A percentile compares a stretch with the other conserved stretches of the same genome.
phyloP scores from a whole-genome alignment of 176 grass and related monocot species.

The Dendrocalamus sinicus region DNA sequence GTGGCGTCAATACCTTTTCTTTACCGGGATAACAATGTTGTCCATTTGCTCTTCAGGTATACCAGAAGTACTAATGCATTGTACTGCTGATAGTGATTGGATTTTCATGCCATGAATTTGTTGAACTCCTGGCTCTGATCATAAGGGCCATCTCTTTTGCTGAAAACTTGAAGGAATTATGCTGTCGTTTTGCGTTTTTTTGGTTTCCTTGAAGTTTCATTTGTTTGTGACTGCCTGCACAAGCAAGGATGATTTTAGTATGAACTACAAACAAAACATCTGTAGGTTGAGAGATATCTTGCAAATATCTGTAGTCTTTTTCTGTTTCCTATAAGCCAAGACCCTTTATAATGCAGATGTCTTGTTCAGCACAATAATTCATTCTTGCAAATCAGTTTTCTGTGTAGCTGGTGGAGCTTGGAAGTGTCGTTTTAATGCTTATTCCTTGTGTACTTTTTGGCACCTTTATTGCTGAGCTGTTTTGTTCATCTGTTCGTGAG shows the following conservation, averaged over 20 bases:
- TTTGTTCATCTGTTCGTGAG: neutral
- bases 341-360: slow-evolving; percentile 1
- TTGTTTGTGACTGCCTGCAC: slow-evolving; percentile 1
- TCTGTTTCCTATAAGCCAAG: neutral
- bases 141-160: neutral
- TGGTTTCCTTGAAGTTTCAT: neutral
- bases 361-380: slow-evolving; percentile 24
- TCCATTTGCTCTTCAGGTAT: neutral
- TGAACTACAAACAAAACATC: neutral
- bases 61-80: slow-evolving; percentile 1
- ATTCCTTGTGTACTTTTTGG: slow-evolving; percentile 1
- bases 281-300: slow-evolving; percentile 10
- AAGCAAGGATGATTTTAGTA: slow-evolving; percentile 19
- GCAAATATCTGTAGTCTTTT: slow-evolving; percentile 21
- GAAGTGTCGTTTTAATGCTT: neutral
- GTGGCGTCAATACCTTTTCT: neutral
- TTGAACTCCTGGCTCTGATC: slow-evolving; percentile 14
- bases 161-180: neutral
- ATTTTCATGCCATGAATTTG: slow-evolving; percentile 10
- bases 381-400: neutral
- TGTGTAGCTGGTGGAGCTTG: slow-evolving; percentile 22
- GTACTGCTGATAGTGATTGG: neutral
- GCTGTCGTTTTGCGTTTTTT: neutral
- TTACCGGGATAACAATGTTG: slow-evolving; percentile 10
- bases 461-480: slow-evolving; percentile 8